These are phyloP conservation scores for Hanseniaspora singularis DNA, from an alignment of 805 yeast species.

Conservation along the genomic window DNA sequence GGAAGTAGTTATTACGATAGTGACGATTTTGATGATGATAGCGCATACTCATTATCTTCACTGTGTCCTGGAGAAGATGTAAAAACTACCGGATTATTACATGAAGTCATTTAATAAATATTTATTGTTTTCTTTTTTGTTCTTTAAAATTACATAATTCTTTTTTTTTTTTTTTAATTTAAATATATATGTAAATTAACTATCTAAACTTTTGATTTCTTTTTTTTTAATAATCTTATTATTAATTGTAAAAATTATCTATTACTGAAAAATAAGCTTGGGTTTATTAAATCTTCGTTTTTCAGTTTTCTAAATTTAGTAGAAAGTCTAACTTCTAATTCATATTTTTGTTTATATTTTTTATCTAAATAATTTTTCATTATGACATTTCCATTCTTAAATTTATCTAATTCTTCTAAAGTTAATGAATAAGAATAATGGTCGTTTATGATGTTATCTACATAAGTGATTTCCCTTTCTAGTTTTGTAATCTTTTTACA, in stretches of 20 bases:
- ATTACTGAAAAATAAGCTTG: conserved; percentile 7
- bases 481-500: conserved; percentile 30
- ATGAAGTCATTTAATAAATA: not conserved
- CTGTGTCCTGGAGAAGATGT: conserved; percentile 1
- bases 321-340: conserved; percentile 32
- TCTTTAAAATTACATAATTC: too few relatives aligned
- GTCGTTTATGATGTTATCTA: conserved; percentile 28
- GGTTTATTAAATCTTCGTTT: conserved; percentile 6
- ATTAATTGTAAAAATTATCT: not conserved
- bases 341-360: conserved; percentile 35
- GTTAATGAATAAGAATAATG: conserved; percentile 25
- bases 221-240: not conserved
- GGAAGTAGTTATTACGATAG: too few relatives aligned
- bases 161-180: not conserved
- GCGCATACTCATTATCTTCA: conserved; percentile 5
- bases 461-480: conserved; percentile 31
- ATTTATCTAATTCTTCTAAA: conserved; percentile 32
- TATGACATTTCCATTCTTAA: conserved; percentile 29
- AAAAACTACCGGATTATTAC: conserved; percentile 5
- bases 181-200: not conserved
- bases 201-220: not conserved
- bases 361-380: conserved; percentile 33
- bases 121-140: too few relatives aligned
- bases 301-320: conserved; percentile 29
- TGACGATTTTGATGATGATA: not conserved